A percentile compares a stretch with the other conserved stretches of the same genome.
Evolutionary conservation across 31 red algal species (phyloP).

Genomic region (Odonthalia washingtoniensis): DNA sequence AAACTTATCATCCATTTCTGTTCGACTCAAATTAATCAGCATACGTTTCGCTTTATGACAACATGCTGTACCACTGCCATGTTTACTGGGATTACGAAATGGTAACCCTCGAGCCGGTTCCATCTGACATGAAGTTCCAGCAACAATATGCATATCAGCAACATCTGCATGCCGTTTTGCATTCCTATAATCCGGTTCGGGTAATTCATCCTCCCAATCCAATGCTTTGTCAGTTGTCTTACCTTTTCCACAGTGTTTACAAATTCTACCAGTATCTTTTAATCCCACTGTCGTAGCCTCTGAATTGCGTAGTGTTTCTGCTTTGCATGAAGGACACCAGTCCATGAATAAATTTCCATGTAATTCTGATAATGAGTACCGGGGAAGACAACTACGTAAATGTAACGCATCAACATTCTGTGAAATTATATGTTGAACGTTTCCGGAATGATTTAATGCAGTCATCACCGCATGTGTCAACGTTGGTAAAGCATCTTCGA

Average conservation of each 20-base stretch:
- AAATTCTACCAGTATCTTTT: constrained; percentile 41
- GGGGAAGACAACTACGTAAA: constrained; percentile 75
- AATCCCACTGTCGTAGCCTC: constrained; percentile 77
- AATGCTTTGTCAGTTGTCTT: constrained; percentile 74
- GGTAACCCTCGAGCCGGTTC: constrained; percentile 72
- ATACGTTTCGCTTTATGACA: constrained; percentile 15
- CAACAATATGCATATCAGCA: constrained; percentile 73
- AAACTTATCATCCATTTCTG: constrained; percentile 44
- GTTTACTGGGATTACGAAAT: no score
- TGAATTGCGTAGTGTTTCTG: constrained; percentile 55
- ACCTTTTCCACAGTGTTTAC: constrained; percentile 36
- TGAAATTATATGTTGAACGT: constrained; percentile 78
- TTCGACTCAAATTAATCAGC: constrained; percentile 58
- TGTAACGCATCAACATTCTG: constrained; percentile 97
- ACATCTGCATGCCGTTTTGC: constrained; percentile 47
- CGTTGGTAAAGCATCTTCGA: constrained; percentile 77
- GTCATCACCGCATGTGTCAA: constrained; percentile 82
- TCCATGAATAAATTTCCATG: constrained; percentile 92
- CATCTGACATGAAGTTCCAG: constrained; percentile 90
- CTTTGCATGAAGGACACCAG: constrained; percentile 63
- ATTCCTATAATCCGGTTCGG: constrained; percentile 59
- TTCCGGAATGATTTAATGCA: constrained; percentile 39
- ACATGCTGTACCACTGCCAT: neutral
- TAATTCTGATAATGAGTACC: constrained; percentile 73
- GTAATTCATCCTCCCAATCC: constrained; percentile 92